Evolutionary conservation across 495 filamentous ascomycete genomes (phyloP), one percentile per base, ranked within the genome.

Genomic region (Sphaerosporella brunnea): DNA sequence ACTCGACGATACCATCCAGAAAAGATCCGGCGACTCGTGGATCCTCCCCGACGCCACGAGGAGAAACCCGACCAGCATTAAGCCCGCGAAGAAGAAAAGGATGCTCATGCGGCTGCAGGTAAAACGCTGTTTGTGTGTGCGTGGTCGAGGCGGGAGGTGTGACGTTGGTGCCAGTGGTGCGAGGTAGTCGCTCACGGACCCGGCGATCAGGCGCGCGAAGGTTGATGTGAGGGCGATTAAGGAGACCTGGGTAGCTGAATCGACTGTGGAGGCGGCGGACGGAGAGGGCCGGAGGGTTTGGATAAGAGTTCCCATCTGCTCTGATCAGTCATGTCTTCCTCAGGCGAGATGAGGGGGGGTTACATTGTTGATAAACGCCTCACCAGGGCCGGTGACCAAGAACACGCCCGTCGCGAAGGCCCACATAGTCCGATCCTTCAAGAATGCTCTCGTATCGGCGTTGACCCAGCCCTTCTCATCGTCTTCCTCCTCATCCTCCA

Each of bases 291-390:
- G 82, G 8, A 96, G 68, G 1, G 90, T 86, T 50, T 80, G 79
- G 56, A 94, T 84, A 48, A 97, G 78, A 18, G 88, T 93, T 36
- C 90, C 90, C 38, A 97, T 63, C 72, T 75, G 35, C 37, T 5
- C 4, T 4, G 15, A 37, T 32, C 13, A 47, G 43, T 24, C 19
- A 49, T n/a, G n/a, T n/a, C n/a, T n/a, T n/a, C n/a, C n/a, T n/a
- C n/a, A n/a, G n/a, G n/a, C n/a, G n/a, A n/a, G n/a, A n/a, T n/a
- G n/a, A n/a, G n/a, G n/a, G n/a, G n/a, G n/a, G n/a, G 53, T 10
- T 52, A 73, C 72, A 54, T 97, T 97, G 66, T 96, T 97, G 57
- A 95, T 85, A 64, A 94, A 97, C 7, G 86, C 79, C 68, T 97
- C 90, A 16, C 88, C 87, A 0, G 90, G 87, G 2, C 90, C 90